Conservation (phyloP, 1,284 basidiomycete genomes). For the Wallemia ichthyophaga region DNA sequence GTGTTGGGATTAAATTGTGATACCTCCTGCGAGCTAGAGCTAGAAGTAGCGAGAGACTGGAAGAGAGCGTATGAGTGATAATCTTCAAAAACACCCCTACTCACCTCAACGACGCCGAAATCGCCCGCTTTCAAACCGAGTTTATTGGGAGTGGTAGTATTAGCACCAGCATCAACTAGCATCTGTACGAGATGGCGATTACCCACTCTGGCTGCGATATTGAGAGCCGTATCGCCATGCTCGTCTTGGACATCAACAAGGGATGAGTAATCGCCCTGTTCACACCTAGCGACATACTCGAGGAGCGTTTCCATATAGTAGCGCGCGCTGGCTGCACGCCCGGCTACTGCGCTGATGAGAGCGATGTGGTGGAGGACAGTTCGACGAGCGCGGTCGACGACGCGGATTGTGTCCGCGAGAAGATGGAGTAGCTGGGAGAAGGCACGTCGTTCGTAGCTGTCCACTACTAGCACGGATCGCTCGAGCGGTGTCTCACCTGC, state of each 20-base stretch:
- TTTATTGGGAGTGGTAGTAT: constrained; percentile 71
- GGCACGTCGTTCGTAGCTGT: constrained; percentile 45
- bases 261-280: constrained; percentile 30
- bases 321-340: constrained; percentile 48
- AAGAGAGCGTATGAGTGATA: too few species aligned
- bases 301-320: constrained; percentile 82
- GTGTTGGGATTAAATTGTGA: too few species aligned
- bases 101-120: constrained; percentile 67
- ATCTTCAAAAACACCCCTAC: too few species aligned
- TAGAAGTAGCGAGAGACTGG: too few species aligned
- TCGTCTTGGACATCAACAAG: constrained; percentile 79
- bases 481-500: constrained; percentile 85
- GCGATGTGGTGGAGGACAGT: constrained; percentile 85
- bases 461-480: constrained; percentile 63
- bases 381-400: constrained; percentile 63
- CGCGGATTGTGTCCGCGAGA: constrained; percentile 48
- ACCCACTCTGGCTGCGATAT: constrained; percentile 78
- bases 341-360: constrained; percentile 64
- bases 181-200: constrained; percentile 64
- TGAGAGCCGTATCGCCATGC: constrained; percentile 84
- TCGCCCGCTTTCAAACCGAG: constrained; percentile 72
- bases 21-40: too few species aligned
- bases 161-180: constrained; percentile 73
- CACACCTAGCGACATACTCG: constrained; percentile 32
- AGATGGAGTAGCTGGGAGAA: constrained; percentile 35